Base-by-base conservation (phyloP, 1,284 basidiomycete genomes). In the Phellopilus nigrolimitatus region DNA sequence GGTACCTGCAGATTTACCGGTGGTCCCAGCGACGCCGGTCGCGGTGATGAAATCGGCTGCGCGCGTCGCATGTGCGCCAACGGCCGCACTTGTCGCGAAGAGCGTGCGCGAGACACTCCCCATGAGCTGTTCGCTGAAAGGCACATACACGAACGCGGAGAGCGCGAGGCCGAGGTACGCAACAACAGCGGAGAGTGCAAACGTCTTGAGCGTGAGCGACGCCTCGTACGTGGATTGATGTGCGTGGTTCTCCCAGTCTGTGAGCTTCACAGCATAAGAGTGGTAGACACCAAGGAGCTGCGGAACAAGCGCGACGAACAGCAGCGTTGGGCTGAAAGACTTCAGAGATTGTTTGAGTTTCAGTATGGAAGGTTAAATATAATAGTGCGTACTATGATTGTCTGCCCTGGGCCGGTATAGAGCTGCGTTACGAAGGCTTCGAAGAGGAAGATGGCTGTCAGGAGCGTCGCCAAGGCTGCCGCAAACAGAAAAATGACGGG, bases 181-280 rank as follows among this genome's bases (percentile, higher is more conserved):
- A 19, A 95, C 92, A 61, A 97, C 80, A 2, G 87, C 84, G 40
- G 88, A 88, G 56, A 97, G 77, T 0, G 87, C 82, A 66, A 99
- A 99, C 0, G 91, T 88, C 69, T 99, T 99, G 63, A 90, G 73
- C 4, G 95, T 95, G 28, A 97, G 75, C 5, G 88, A 91, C 12
- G 82, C 79, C 55, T 83, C 79, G 64, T 92, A 82, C 1, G 80
- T 78, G 1, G 84, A 86, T 58, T 87, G 77, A 57, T 91, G 90
- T 2, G 79, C 75, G 64, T 97, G 92, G 63, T 95, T 92, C 69
- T 99, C 95, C 90, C 91, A 97, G 45, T 78, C 69, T 1, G 95
- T 95, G 48, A 97, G 76, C 6, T 73, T 69, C 27, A 71, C 71
- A 0, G 91, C 90, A 42, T 86, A 76, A 0, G 70, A 62, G 57